Base-by-base conservation (phyloP, 371 early-diverging fungal species). In the Batkoa obscura region DNA sequence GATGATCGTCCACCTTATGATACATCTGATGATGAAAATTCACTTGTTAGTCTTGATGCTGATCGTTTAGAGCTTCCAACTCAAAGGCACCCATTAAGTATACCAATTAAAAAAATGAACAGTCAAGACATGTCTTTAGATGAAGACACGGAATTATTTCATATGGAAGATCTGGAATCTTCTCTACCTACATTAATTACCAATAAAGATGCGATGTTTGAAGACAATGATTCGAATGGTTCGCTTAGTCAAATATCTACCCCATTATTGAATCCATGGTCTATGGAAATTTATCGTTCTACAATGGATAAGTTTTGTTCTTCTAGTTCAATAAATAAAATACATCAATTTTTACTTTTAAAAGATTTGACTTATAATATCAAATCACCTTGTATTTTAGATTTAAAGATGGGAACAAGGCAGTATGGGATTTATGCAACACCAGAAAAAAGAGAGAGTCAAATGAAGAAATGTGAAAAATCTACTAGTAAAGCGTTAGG, bases 341-440 rank as follows among this genome's bases (percentile, higher is more conserved):
- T 55, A 8, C 59, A 62, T 37, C 60, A 60, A 47, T 80, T 92
- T 60, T 76, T 94, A 58, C 67, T 94, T 5, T 67, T 97, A 67
- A 80, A 91, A 56, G 97, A 97, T 68, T 68, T 97, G 54, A 95
- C 96, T 0, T 82, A 85, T 15, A 83, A 86, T 0, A 71, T 89
- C 56, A 72, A 74, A 62, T 76, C 76, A 35, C 96, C 97, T 0
- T 94, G 94, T 58, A 86, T 97, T 3, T 69, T 97, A 52, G 95
- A 97, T 66, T 72, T 97, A 47, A 97, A 97, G 61, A 95, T 97
- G 94, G 97, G 97, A 12, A 94, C 91, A 3, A 74, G 97, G 0
- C 97, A 97, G 67, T 86, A 94, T 63, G 93, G 96, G 1, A 81
- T 94, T 46, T 75, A 86, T 68, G 92, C 87, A 0, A 72, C 84